Conservation (phyloP, 352 stramenopile species). For the Peronosclerospora sorghi region DNA sequence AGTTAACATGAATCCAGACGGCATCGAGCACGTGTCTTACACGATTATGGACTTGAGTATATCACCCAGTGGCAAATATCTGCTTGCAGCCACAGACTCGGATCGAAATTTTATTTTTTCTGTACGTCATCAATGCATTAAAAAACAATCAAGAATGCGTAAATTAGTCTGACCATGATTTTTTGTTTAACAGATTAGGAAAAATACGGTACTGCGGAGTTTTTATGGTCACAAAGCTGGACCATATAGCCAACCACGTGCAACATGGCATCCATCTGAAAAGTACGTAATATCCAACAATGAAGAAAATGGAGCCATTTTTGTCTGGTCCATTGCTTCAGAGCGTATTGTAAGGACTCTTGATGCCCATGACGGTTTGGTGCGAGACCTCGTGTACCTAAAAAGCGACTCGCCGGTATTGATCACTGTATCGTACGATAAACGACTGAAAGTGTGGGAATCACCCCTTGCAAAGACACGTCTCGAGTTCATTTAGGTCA, state of each 20-base stretch:
- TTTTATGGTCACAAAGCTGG: conserved; percentile 81
- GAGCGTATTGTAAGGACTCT: conserved; percentile 65
- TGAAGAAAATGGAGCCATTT: conserved; percentile 47
- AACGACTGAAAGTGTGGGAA: conserved; percentile 58
- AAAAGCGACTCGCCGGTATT: conserved; percentile 19
- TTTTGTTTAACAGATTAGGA: conserved; percentile 30
- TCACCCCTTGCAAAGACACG: conserved; percentile 8
- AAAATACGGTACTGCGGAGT: conserved; percentile 52
- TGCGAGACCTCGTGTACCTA: conserved; percentile 35
- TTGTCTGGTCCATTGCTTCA: conserved; percentile 69
- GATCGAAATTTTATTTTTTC: conserved; percentile 72
- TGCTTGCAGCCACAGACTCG: conserved; percentile 72
- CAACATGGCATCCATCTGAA: conserved; percentile 64
- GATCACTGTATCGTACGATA: conserved; percentile 76
- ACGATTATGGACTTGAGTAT: conserved; percentile 77
- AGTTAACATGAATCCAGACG: conserved; percentile 81
- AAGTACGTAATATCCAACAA: conserved; percentile 82
- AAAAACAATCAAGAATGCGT: not conserved
- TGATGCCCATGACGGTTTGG: conserved; percentile 52
- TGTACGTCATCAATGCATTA: conserved; percentile 18
- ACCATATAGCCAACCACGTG: conserved; percentile 68
- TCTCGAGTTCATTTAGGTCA: conserved; percentile 9
- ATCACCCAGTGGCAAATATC: conserved; percentile 63
- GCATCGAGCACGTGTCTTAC: conserved; percentile 80
- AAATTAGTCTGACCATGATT: not conserved